Base-by-base conservation (phyloP, 2,329 filamentous ascomycete species). In the Penicillium sumatraense region DNA sequence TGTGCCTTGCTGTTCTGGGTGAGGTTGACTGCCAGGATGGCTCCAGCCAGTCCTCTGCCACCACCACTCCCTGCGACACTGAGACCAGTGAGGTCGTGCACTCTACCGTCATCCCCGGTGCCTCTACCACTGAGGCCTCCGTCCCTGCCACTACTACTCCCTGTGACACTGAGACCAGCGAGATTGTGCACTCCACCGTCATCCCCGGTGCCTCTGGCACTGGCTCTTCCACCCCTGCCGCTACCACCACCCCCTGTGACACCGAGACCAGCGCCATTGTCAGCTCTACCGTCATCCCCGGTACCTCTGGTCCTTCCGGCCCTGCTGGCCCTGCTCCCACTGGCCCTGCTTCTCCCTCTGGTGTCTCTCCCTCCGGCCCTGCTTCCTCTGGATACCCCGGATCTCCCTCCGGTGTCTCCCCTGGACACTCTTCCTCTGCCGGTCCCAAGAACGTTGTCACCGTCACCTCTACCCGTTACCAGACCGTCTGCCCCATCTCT, bases 1-100 rank as follows among this genome's bases (percentile, higher is more conserved):
- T 67, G 44, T 69, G 67, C 44, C 54, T 66, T 24, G 62, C 63
- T 33, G 66, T 65, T 8, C 50, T 68, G 26, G 67, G 66, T 8
- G 60, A 66, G 42, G 64, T 52, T n/a, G 56, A 68, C 7, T 68
- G 66, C 60, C 38, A 64, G 35, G 49, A 63, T 29, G 29, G 18
- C 26, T 46, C 38, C 6, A 26, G 49, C 42, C 5, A 18, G 26
- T 35, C 58, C 4, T 13, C 44, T 16, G 44, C 40, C 20, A 36
- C 50, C 33, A 41, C 51, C 14, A 38, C 61, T 20, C 38, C 53
- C 23, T 42, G 35, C 10, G 42, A 54, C 31, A 33, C 52, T 11
- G 41, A 41, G 2, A 57, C 56, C 20, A 50, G 49, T 16, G 52
- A 56, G 29, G 38, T 38, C 24, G 54, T 46, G 14, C 27, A 46